Percentiles rank a stretch among this genome's conserved stretches.
phyloP scores from a whole-genome alignment of 805 yeast species.

The Candida sithepensis region DNA sequence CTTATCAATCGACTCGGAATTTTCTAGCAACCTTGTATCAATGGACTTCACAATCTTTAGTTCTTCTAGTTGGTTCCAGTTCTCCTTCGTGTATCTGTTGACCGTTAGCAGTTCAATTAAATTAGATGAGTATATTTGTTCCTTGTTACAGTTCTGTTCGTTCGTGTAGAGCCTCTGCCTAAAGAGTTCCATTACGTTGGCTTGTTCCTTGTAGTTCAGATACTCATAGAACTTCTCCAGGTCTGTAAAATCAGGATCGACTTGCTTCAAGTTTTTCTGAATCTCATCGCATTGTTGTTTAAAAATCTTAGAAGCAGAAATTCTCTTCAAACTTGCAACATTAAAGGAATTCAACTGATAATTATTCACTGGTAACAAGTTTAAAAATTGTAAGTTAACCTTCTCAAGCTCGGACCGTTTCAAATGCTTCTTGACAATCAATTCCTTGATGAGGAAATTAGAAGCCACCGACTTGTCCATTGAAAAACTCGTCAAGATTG shows the following conservation, averaged over 20 bases:
- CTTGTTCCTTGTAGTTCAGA: conserved; percentile 48
- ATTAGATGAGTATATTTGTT: conserved; percentile 68
- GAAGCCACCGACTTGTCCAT: conserved; percentile 61
- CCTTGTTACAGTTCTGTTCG: conserved; percentile 55
- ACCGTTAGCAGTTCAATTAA: conserved; percentile 41
- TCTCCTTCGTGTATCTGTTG: conserved; percentile 25
- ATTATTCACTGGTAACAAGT: conserved; percentile 50
- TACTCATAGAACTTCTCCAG: conserved; percentile 59
- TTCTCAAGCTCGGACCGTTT: neutral
- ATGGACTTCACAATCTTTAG: conserved; percentile 40
- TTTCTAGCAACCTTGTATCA: conserved; percentile 33
- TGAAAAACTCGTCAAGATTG: conserved; percentile 86
- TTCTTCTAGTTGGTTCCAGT: conserved; percentile 25
- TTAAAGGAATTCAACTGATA: conserved; percentile 46
- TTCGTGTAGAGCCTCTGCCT: conserved; percentile 62
- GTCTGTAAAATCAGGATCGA: conserved; percentile 33
- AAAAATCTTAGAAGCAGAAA: conserved; percentile 48
- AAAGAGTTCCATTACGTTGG: conserved; percentile 47
- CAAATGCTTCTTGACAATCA: conserved; percentile 34
- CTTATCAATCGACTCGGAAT: conserved; percentile 58
- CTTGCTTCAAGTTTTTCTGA: conserved; percentile 33
- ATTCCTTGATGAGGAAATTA: conserved; percentile 40
- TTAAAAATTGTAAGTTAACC: conserved; percentile 55
- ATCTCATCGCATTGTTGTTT: conserved; percentile 41
- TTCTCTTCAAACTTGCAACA: conserved; percentile 37